Base-by-base conservation (phyloP, 306 rosid genomes). In the Corylus heterophylla region DNA sequence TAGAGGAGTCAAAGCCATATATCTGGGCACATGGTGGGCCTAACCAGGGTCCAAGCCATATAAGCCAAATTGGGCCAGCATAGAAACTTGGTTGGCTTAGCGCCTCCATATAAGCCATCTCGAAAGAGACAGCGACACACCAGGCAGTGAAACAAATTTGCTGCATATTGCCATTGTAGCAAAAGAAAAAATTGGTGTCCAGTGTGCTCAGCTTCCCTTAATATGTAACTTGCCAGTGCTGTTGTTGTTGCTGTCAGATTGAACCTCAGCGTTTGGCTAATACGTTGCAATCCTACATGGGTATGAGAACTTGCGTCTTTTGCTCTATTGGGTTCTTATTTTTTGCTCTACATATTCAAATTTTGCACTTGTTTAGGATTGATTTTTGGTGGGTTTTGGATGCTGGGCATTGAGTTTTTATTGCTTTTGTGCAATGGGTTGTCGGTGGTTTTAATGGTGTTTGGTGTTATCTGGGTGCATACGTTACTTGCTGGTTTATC, bases 381-480 rank as follows among this genome's bases (percentile, higher is more conserved):
- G 17, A 62, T 51, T 54, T 54, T 85, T 31, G 5, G 62, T 68
- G 31, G 52, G 35, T 75, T 79, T 75, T n/a, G 8, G 58, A 7
- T 49, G 18, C 44, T 39, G 44, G 44, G 44, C 44, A 39, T 39
- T 39, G 44, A 39, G 44, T 39, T 39, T 39, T 39, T 39, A 39
- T 39, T 39, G 44, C 61, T 80, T 69, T 27, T 68, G 68, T 27
- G 22, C 12, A 25, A 50, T 77, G 76, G 79, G 67, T 80, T 76
- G 74, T 79, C 74, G 77, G 44, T 71, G 77, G 45, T 81, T 69
- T 69, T 56, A 72, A 61, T 87, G 79, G 80, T 62, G 45, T 85
- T 45, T 83, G 83, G 77, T 74, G 58, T 74, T 69, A 44, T 73
- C 54, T 78, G 76, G 86, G 76, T 69, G 74, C 76, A 80, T 69